Base-by-base conservation (phyloP, 495 filamentous ascomycete species). In the Penicillium silybi region DNA sequence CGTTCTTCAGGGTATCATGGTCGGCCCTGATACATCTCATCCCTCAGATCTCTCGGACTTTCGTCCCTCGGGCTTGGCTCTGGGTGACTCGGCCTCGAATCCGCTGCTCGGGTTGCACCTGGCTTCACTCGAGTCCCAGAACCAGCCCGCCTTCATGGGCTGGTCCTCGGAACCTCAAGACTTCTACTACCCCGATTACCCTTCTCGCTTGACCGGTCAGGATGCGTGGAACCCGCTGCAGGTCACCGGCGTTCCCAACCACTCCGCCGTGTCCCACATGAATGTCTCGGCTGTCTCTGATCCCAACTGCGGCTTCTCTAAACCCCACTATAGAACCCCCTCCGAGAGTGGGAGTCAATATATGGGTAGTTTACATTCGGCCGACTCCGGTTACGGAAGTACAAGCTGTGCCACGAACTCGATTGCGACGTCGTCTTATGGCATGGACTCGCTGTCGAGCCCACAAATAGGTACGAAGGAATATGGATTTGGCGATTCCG, bases 361-460 rank as follows among this genome's bases (percentile, higher is more conserved):
- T 34, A 76, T 74, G 26, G 71, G 73, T 15, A 66, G 54, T 41
- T 68, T 72, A 9, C 58, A 74, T 20, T 68, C 72, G 2, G 80
- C 76, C 1, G 86, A 89, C 58, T 88, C 86, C 6, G 85, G 80
- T 13, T 88, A 88, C 61, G 80, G 73, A 9, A 85, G 78, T 47
- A 63, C 58, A 4, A 77, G 66, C 40, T 61, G 68, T 44, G 70
- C 73, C 0, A 75, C 78, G 10, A 70, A 66, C 8, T 85, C 82
- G 0, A 68, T 78, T 7, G 56, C 63, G 18, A 54, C 61, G 3
- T 61, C 64, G 3, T 63, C 65, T 0, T 66, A 67, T 51, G 60
- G 64, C 2, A 35, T 66, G 6, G 68, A 70, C 22, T 60, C 57
- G 11, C 52, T 51, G 15, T 68, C 61, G 32, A 74, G 69, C 48